Evolutionary conservation across 345 rosid genomes (phyloP).

Genomic region (Moricandia moricandioides): DNA sequence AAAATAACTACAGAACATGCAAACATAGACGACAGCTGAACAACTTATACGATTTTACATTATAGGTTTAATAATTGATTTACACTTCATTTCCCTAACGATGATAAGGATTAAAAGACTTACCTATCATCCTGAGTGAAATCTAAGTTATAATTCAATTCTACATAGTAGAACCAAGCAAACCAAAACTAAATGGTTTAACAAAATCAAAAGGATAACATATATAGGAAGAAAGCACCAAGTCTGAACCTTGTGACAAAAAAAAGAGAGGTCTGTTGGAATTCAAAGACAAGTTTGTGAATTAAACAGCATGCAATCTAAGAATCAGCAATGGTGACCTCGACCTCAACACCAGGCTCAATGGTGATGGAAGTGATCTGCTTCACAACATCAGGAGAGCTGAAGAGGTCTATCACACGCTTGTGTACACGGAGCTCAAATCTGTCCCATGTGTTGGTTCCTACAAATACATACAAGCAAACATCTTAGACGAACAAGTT

Average conservation of each 20-base stretch:
- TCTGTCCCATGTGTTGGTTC: constrained; percentile 74
- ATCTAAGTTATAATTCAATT: no score
- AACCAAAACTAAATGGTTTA: no score
- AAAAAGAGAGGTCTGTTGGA: background rate
- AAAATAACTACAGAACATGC: no score
- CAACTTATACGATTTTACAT: no score
- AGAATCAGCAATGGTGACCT: constrained; percentile 67
- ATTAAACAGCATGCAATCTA: background rate
- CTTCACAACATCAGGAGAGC: constrained; percentile 74
- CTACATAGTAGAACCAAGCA: no score
- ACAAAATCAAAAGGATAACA: background rate
- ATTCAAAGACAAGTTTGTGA: background rate
- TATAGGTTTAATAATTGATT: no score
- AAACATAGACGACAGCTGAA: no score
- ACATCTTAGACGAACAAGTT: background rate
- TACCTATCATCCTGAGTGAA: no score
- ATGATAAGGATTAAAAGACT: no score
- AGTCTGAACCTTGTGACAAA: background rate
- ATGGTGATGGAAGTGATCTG: constrained; percentile 75
- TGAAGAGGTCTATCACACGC: constrained; percentile 72
- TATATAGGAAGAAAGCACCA: background rate
- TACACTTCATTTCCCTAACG: no score
- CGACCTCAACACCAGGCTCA: constrained; percentile 77
- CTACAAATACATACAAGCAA: constrained; percentile 27
- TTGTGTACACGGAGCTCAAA: constrained; percentile 74